Percentiles rank a stretch among this genome's conserved stretches.
Evolutionary conservation across 1,284 basidiomycete species (phyloP).

Genomic region (Microbotryomycetes sp.): DNA sequence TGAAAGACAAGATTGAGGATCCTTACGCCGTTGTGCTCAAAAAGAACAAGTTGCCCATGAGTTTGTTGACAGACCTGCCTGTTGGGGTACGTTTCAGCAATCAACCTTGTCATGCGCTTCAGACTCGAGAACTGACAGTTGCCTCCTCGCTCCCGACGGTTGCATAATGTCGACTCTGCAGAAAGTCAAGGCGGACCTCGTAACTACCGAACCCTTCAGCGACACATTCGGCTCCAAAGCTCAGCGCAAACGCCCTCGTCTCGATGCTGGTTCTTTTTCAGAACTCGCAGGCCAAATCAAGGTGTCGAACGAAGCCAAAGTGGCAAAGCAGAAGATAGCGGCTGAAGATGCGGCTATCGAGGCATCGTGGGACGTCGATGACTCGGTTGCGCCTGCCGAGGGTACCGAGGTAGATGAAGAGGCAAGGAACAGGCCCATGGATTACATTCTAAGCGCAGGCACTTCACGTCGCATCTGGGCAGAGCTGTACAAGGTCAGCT

Average conservation of each 20-base stretch:
- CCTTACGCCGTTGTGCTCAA: constrained; percentile 88
- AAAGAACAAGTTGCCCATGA: constrained; percentile 92
- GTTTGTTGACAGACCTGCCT: constrained; percentile 63
- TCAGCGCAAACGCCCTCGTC: constrained; percentile 76
- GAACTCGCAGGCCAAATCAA: constrained; percentile 57
- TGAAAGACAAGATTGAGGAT: constrained; percentile 74
- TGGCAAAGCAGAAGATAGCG: constrained; percentile 3
- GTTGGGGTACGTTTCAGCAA: constrained; percentile 14
- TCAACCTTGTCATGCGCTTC: not conserved
- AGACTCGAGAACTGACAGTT: constrained; percentile 1
- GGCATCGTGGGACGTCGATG: constrained; percentile 33
- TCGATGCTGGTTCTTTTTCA: constrained; percentile 78
- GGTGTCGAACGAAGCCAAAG: constrained; percentile 15
- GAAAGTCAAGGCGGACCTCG: constrained; percentile 54
- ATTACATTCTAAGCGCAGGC: constrained; percentile 49
- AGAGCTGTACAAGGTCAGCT: constrained; percentile 75
- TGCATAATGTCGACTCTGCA: constrained; percentile 1
- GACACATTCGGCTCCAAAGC: constrained; percentile 92
- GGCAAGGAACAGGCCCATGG: constrained; percentile 36
- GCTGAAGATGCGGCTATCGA: constrained; percentile 22
- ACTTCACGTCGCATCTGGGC: constrained; percentile 93
- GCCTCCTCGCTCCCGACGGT: not conserved
- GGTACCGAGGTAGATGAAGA: constrained; percentile 26
- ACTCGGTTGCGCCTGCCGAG: constrained; percentile 28
- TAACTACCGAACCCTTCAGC: constrained; percentile 84